phyloP scores from a whole-genome alignment of 495 filamentous ascomycete genomes.

The Podospora anserina region DNA sequence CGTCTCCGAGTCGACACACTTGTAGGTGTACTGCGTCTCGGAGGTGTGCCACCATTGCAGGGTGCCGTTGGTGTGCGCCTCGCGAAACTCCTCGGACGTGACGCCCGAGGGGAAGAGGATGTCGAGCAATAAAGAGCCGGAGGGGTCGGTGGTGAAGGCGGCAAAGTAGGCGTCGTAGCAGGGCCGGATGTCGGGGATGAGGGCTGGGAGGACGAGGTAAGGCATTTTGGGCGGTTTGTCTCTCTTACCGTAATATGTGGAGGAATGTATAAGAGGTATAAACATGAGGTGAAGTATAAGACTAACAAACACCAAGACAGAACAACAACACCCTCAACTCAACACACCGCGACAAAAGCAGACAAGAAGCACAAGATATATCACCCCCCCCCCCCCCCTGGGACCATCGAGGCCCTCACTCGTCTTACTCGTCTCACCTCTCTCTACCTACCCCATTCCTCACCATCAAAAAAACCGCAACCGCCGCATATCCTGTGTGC shows the following conservation, averaged over 20 bases:
- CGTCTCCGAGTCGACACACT: constrained; percentile 37
- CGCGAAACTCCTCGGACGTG: constrained; percentile 32
- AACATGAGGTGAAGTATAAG: neutral
- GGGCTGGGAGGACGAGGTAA: constrained; percentile 38
- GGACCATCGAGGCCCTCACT: too few relatives aligned
- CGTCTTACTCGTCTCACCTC: neutral
- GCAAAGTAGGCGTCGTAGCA: constrained; percentile 44
- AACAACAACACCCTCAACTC: neutral
- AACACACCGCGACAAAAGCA: neutral
- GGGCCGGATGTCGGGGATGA: constrained; percentile 39
- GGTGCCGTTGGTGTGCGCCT: constrained; percentile 34
- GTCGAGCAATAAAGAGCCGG: constrained; percentile 29
- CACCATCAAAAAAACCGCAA: neutral
- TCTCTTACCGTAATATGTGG: neutral
- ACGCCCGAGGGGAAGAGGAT: constrained; percentile 35
- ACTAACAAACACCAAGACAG: neutral
- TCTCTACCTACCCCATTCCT: neutral
- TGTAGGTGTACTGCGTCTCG: constrained; percentile 36
- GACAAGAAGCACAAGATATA: neutral
- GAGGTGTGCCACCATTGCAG: constrained; percentile 34
- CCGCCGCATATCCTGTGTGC: neutral
- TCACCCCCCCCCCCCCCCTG: neutral
- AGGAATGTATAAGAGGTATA: neutral
- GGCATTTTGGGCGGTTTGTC: constrained; percentile 29
- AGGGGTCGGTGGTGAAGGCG: constrained; percentile 32